Evolutionary conservation across 805 yeast genomes (phyloP), one percentile per base, ranked within the genome.

Genomic region (Barnettozyma californica): DNA sequence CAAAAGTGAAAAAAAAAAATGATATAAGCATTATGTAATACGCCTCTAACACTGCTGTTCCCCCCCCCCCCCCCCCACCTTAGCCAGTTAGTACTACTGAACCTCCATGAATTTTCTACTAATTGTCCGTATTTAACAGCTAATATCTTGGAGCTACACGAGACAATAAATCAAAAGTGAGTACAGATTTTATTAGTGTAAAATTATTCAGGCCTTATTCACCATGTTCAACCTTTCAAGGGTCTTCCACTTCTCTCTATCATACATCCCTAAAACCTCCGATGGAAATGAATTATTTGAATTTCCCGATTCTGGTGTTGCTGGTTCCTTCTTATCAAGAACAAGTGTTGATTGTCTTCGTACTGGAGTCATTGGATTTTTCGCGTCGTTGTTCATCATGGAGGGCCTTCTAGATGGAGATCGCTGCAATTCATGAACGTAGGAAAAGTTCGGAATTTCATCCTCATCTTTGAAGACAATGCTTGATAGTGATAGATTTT

Each of bases 221-320:
- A 59, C 54, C 35, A 61, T 20, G 21, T 61, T 61, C 44, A 75
- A 53, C 20, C 69, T 59, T 54, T 74, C 72, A 52, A 81, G 68
- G 0, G 79, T 76, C 48, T 75, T 68, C 86, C 86, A 81, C 60
- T 81, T 81, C 59, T 81, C 87, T 56, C 76, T 67, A 56, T 81
- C 87, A 58, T 81, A 81, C 57, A 79, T 80, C 0, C 87, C 86
- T 47, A 81, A 73, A 3, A 78, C 81, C 11, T 74, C 79, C 37
- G 81, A 71, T 1, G 87, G 86, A 35, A 69, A 72, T 51, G 57
- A 75, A 64, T 64, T 78, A 58, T 38, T 65, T 0, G 63, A 58
- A 25, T 45, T 70, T 13, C 73, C 64, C 16, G 74, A 69, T 14
- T 62, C 65, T 1, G 68, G 69, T 2, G 63, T 54, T 13, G 59